Evolutionary conservation across 768 basidiomycete species (phyloP).

Genomic region (Dioszegia hungarica): DNA sequence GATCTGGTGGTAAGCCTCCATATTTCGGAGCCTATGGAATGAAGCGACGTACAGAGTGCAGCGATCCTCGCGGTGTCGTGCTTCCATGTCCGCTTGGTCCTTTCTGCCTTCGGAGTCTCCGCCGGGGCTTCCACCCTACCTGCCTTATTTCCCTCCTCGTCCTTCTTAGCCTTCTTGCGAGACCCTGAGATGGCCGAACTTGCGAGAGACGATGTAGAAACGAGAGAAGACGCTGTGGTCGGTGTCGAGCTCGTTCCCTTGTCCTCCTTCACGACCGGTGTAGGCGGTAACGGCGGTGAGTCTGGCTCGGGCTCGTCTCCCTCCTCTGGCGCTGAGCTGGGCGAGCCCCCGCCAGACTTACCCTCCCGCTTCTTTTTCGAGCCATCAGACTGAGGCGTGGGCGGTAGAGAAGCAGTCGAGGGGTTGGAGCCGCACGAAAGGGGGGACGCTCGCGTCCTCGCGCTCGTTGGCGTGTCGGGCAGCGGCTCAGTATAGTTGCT

Average conservation of each 20-base stretch:
- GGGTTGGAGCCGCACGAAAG: background rate
- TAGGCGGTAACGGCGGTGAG: background rate
- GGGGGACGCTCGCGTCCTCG: background rate
- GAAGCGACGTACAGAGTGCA: constrained; percentile 4
- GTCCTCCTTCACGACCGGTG: background rate
- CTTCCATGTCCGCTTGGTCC: constrained; percentile 6
- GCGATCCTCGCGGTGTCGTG: background rate
- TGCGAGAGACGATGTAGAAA: background rate
- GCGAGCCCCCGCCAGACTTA: too few species aligned
- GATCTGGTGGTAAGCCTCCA: constrained; percentile 16
- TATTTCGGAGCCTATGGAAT: background rate
- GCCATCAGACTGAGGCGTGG: background rate
- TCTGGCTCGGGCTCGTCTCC: too few species aligned
- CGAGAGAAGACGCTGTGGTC: background rate
- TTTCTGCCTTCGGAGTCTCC: background rate
- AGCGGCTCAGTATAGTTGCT: constrained; percentile 5
- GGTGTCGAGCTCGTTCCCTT: background rate
- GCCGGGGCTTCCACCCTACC: background rate
- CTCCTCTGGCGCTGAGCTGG: too few species aligned
- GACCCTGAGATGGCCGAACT: background rate
- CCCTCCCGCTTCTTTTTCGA: background rate
- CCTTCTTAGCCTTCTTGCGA: background rate
- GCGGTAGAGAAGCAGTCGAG: background rate
- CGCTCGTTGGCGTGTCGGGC: background rate
- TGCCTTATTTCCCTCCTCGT: background rate